A percentile compares a stretch with the other conserved stretches of the same genome.
Conservation (phyloP, 1,284 basidiomycete genomes). For the Pascua guehoae region DNA sequence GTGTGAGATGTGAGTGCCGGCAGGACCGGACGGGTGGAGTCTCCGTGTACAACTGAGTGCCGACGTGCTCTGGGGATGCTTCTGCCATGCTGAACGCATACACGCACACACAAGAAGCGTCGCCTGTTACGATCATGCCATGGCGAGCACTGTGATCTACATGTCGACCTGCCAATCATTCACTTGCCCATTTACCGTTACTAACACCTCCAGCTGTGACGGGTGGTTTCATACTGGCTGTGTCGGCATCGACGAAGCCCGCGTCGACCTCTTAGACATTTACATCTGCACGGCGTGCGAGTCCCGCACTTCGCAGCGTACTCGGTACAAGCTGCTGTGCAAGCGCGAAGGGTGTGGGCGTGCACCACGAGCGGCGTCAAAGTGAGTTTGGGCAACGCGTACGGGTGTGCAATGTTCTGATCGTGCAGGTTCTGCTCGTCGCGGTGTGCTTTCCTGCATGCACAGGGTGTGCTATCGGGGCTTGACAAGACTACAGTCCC, state of each 20-base stretch:
- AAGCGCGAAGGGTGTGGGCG: slow-evolving; percentile 37
- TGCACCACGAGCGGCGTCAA: slow-evolving; percentile 28
- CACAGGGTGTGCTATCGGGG: slow-evolving; percentile 21
- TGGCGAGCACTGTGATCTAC: too few species aligned
- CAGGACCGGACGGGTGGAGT: neutral
- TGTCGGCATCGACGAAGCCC: slow-evolving; percentile 33
- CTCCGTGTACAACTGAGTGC: too few species aligned
- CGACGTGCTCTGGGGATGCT: too few species aligned
- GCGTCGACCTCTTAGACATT: slow-evolving; percentile 37
- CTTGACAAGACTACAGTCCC: slow-evolving; percentile 31
- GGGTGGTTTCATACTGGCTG: slow-evolving; percentile 46
- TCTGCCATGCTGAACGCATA: too few species aligned
- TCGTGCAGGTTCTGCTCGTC: slow-evolving; percentile 38
- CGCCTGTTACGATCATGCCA: too few species aligned
- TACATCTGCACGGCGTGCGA: slow-evolving; percentile 45
- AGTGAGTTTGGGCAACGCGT: slow-evolving; percentile 24
- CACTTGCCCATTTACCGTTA: neutral
- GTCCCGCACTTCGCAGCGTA: slow-evolving; percentile 30
- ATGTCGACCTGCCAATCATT: too few species aligned
- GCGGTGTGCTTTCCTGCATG: slow-evolving; percentile 34
- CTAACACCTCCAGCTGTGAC: slow-evolving; percentile 31
- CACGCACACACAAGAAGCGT: too few species aligned
- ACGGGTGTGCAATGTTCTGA: neutral
- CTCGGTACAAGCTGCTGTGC: slow-evolving; percentile 36
- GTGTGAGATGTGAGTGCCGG: slow-evolving; percentile 35